These are phyloP conservation scores for Saturnispora hagleri DNA, from an alignment of 805 yeast species.

Conservation along the genomic window DNA sequence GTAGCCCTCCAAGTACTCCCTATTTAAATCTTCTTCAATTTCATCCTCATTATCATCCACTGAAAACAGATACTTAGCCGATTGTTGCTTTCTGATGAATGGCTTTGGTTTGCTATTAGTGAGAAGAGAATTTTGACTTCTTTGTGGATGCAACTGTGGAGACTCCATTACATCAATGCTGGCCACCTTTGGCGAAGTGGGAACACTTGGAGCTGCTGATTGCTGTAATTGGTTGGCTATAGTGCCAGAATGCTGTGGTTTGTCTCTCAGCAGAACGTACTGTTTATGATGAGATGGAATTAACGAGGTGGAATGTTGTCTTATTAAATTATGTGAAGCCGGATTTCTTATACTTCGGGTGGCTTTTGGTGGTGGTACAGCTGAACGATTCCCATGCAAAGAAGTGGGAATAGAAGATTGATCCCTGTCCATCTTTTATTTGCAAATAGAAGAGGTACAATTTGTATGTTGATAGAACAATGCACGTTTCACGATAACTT, in stretches of 20 bases:
- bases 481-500: not conserved
- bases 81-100: constrained; percentile 21
- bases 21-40: constrained; percentile 47
- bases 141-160: constrained; percentile 11
- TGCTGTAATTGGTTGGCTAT: not conserved
- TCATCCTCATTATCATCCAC: constrained; percentile 81
- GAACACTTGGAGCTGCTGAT: constrained; percentile 2
- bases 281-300: constrained; percentile 25
- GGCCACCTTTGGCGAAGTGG: constrained; percentile 12
- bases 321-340: constrained; percentile 12
- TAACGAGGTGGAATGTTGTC: constrained; percentile 12
- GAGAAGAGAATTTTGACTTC: not conserved
- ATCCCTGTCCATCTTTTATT: not conserved
- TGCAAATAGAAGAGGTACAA: not conserved
- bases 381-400: not conserved
- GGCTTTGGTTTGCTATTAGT: constrained; percentile 16
- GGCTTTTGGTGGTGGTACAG: constrained; percentile 4
- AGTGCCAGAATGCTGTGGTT: constrained; percentile 3
- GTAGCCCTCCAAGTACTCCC: constrained; percentile 63
- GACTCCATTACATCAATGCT: constrained; percentile 7
- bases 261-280: constrained; percentile 25
- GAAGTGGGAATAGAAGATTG: not conserved
- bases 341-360: constrained; percentile 14
- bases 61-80: constrained; percentile 43
- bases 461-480: not conserved